Percentiles rank a stretch among this genome's conserved stretches.
Conservation (phyloP, 129 eudicot species). For the Smallanthus sonchifolius region DNA sequence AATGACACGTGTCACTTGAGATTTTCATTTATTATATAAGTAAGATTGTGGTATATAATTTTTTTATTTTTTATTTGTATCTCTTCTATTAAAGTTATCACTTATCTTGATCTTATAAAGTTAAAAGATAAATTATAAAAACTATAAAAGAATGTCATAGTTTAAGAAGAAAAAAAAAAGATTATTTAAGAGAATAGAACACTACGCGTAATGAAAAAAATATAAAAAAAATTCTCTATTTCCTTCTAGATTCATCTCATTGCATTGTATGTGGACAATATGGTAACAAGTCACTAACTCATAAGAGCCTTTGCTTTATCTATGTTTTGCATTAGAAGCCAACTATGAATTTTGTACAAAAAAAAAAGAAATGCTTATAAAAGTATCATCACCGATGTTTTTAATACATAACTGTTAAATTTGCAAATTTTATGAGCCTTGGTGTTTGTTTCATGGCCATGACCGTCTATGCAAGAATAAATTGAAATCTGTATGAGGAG, state of each 20-base stretch:
- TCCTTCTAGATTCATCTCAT: not conserved
- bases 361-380: not conserved
- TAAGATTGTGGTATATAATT: too few relatives aligned
- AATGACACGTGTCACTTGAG: too few relatives aligned
- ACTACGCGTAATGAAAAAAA: too few relatives aligned
- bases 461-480: not conserved
- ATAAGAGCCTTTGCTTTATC: not conserved
- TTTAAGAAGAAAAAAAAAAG: too few relatives aligned
- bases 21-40: too few relatives aligned
- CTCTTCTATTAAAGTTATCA: not conserved
- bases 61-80: too few relatives aligned
- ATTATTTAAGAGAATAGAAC: too few relatives aligned
- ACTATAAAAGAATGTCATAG: too few relatives aligned
- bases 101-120: not conserved
- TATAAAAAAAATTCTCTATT: too few relatives aligned
- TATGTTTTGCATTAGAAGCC: not conserved
- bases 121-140: too few relatives aligned
- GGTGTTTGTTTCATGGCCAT: not conserved
- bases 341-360: not conserved
- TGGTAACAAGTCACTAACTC: conserved; percentile 7
- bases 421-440: too few relatives aligned
- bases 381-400: not conserved
- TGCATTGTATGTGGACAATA: conserved; percentile 7
- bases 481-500: not conserved
- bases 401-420: not conserved